Percentiles rank a stretch among this genome's conserved stretches.
These are phyloP conservation scores for Boeremia lycopersici DNA, from an alignment of 2,329 filamentous ascomycete genomes.

Conservation along the genomic window DNA sequence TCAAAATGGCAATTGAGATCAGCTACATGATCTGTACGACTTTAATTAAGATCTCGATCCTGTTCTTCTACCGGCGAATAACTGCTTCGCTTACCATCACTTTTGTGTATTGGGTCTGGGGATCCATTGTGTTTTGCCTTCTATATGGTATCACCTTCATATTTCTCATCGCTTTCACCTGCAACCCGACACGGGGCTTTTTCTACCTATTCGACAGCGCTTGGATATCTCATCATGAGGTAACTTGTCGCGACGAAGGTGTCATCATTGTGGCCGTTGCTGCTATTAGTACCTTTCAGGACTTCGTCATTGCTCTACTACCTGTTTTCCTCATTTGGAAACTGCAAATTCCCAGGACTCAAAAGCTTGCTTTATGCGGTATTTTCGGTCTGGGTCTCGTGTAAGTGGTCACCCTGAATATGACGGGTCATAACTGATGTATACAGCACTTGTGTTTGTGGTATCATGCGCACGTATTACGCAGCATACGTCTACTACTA, in stretches of 20 bases:
- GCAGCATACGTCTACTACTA: conserved; percentile 39
- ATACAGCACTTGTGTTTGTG: conserved; percentile 40
- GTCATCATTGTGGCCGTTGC: conserved; percentile 48
- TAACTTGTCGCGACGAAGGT: conserved; percentile 48
- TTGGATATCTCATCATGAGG: conserved; percentile 40
- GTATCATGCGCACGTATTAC: conserved; percentile 48
- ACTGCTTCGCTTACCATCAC: conserved; percentile 42
- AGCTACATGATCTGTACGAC: conserved; percentile 38
- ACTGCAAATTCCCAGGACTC: conserved; percentile 50
- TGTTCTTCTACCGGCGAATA: conserved; percentile 52
- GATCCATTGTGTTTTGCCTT: conserved; percentile 47
- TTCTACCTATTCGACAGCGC: conserved; percentile 46
- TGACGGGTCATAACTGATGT: not conserved
- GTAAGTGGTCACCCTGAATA: conserved; percentile 26
- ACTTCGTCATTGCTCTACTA: conserved; percentile 49
- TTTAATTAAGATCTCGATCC: conserved; percentile 43
- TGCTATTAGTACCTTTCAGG: conserved; percentile 47
- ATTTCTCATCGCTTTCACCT: conserved; percentile 45
- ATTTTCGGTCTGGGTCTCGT: conserved; percentile 53
- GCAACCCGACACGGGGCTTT: conserved; percentile 49
- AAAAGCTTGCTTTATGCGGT: conserved; percentile 53
- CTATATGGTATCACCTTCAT: conserved; percentile 49
- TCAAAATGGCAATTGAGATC: conserved; percentile 39
- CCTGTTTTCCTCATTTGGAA: conserved; percentile 54
- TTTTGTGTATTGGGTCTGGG: conserved; percentile 48